Percentiles rank a stretch among this genome's conserved stretches.
These are phyloP conservation scores for Magnaporthales sp. DNA, from an alignment of 2,329 filamentous ascomycete genomes.

Conservation along the genomic window DNA sequence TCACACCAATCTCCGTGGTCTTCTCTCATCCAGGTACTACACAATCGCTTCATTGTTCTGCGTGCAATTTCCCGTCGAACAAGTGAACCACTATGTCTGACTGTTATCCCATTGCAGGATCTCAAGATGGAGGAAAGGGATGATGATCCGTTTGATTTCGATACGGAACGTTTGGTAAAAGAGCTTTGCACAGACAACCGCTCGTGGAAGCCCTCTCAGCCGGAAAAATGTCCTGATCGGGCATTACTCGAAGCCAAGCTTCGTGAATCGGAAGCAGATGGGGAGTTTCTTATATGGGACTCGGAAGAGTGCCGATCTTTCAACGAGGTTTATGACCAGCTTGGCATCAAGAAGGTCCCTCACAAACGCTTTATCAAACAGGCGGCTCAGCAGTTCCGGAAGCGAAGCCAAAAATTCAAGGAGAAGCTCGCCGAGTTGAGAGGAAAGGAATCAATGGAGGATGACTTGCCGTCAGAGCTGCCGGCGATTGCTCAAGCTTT, in stretches of 20 bases:
- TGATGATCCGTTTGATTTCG: constrained; percentile 68
- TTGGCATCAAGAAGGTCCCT: constrained; percentile 48
- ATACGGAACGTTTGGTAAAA: constrained; percentile 54
- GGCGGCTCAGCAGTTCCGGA: constrained; percentile 48
- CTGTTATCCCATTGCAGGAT: not conserved
- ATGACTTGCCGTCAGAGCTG: not conserved
- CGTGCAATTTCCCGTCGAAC: not conserved
- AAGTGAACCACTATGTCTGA: not conserved
- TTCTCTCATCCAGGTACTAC: not conserved
- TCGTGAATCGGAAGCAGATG: constrained; percentile 55
- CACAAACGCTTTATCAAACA: constrained; percentile 49
- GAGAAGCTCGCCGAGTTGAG: not conserved
- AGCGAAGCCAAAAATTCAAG: constrained; percentile 40
- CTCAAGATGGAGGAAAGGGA: not conserved
- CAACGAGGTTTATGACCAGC: constrained; percentile 38
- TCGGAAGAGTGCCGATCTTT: constrained; percentile 36
- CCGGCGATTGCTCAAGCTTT: not conserved
- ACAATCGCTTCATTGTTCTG: not conserved
- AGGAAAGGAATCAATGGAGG: not conserved
- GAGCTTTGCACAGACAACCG: constrained; percentile 51
- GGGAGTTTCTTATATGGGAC: constrained; percentile 51
- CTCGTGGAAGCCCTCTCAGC: constrained; percentile 34
- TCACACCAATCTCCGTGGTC: not conserved
- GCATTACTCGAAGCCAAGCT: constrained; percentile 44
- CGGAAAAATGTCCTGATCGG: constrained; percentile 39